Evolutionary conservation across 805 yeast genomes (phyloP).

Genomic region (Starmerella powellii): DNA sequence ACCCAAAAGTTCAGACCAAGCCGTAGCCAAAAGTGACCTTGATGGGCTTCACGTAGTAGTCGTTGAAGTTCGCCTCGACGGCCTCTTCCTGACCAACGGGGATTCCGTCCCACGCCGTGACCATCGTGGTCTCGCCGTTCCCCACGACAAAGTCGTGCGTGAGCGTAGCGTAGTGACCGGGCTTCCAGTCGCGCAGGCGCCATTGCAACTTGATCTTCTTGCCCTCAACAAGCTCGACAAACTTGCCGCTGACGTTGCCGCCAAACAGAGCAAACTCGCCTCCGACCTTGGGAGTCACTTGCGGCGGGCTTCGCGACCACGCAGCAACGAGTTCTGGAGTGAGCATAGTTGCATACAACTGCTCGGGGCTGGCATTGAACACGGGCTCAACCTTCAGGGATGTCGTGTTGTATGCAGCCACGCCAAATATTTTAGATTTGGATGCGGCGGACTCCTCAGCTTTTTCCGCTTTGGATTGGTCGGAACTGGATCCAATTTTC

Average conservation of each 20-base stretch:
- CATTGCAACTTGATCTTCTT: constrained; percentile 60
- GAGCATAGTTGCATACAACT: constrained; percentile 62
- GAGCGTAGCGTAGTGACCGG: constrained; percentile 65
- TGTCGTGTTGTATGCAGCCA: constrained; percentile 63
- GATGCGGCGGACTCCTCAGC: constrained; percentile 12
- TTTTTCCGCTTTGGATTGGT: constrained; percentile 9
- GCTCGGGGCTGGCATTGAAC: constrained; percentile 81
- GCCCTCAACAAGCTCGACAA: constrained; percentile 46
- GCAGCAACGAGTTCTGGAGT: constrained; percentile 72
- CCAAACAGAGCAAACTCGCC: constrained; percentile 65
- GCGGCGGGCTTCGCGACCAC: constrained; percentile 72
- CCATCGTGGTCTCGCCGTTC: constrained; percentile 69
- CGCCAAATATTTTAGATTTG: constrained; percentile 13
- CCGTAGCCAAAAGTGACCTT: constrained; percentile 92
- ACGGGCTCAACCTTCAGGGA: constrained; percentile 62
- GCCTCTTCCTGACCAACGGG: constrained; percentile 93
- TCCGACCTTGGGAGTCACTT: constrained; percentile 46
- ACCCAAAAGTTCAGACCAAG: constrained; percentile 25
- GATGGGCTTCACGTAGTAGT: constrained; percentile 78
- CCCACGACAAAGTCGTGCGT: constrained; percentile 61
- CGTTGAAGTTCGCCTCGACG: constrained; percentile 73
- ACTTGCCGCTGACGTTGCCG: constrained; percentile 69
- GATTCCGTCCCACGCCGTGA: constrained; percentile 70
- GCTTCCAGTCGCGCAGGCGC: constrained; percentile 83
- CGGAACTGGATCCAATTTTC: constrained; percentile 11